Conservation (phyloP, 148 eudicot genomes). For the Vaccinium corymbosum region DNA sequence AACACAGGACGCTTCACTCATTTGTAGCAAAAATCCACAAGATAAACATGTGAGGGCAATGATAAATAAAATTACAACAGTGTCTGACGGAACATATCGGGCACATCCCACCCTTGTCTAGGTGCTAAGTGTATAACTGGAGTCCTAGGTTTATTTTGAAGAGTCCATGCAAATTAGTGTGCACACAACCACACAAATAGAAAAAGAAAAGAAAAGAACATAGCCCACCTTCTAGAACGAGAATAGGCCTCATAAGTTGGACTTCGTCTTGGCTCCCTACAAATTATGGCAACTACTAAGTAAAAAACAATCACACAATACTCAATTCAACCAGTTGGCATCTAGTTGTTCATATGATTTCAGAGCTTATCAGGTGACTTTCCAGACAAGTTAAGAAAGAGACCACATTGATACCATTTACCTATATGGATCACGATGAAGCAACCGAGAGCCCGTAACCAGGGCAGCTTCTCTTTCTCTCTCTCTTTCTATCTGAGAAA, state of each 20-base stretch:
- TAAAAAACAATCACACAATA: neutral
- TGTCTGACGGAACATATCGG: neutral
- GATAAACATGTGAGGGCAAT: neutral
- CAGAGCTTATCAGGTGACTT: neutral
- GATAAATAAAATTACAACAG: neutral
- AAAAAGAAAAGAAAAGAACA: neutral
- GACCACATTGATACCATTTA: slow-evolving; percentile 16
- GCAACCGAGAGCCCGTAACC: slow-evolving; percentile 51
- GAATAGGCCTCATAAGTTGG: slow-evolving; percentile 96
- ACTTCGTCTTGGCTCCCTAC: slow-evolving; percentile 90
- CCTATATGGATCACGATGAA: slow-evolving; percentile 80
- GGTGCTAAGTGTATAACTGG: neutral
- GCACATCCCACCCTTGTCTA: neutral
- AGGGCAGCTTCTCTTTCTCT: slow-evolving; percentile 80
- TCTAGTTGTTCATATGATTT: slow-evolving; percentile 9
- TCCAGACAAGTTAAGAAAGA: slow-evolving; percentile 6
- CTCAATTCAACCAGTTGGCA: neutral
- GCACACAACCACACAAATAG: neutral
- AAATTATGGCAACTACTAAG: slow-evolving; percentile 11
- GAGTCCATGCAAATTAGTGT: neutral
- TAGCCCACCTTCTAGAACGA: slow-evolving; percentile 68
- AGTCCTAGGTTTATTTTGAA: neutral
- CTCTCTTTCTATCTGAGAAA: slow-evolving; percentile 86
- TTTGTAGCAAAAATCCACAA: neutral
- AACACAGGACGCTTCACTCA: neutral